Evolutionary conservation across 2,329 filamentous ascomycete genomes (phyloP).

Genomic region (Hypoxylon sp.): DNA sequence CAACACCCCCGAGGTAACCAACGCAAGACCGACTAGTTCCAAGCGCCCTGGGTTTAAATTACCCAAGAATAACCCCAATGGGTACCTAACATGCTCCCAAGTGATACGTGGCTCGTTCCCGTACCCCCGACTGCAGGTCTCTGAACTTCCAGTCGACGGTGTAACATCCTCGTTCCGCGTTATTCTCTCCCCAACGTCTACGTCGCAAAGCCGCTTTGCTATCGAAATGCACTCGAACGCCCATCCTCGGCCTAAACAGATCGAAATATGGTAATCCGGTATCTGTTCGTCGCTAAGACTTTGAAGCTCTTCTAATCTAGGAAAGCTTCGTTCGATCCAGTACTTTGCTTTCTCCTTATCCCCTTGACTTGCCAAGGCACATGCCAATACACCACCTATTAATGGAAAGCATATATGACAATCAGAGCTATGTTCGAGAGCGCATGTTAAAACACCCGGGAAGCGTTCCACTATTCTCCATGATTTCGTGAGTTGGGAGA

Average conservation of each 20-base stretch:
- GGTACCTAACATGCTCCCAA: not conserved
- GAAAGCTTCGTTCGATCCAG: not conserved
- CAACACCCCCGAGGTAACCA: not conserved
- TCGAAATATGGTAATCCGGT: slow-evolving; percentile 1
- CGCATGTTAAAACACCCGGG: not conserved
- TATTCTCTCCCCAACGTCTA: not conserved
- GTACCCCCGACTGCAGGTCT: not conserved
- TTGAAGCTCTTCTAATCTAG: not conserved
- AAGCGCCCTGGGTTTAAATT: not conserved
- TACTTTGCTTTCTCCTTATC: not conserved
- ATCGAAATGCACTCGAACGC: not conserved
- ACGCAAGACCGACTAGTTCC: not conserved
- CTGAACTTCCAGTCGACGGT: not conserved
- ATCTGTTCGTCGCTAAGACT: not conserved
- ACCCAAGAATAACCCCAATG: not conserved
- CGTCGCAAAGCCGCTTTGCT: not conserved
- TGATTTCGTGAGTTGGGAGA: too few relatives aligned
- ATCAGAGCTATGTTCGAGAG: not conserved
- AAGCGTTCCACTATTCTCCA: not conserved
- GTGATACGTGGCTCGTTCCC: not conserved
- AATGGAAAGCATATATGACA: not conserved
- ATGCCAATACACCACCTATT: not conserved
- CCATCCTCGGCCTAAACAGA: not conserved
- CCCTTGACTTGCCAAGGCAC: not conserved
- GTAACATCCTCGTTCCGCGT: not conserved